phyloP scores from a whole-genome alignment of 1,284 basidiomycete species.

The Entoloma clypeatum region DNA sequence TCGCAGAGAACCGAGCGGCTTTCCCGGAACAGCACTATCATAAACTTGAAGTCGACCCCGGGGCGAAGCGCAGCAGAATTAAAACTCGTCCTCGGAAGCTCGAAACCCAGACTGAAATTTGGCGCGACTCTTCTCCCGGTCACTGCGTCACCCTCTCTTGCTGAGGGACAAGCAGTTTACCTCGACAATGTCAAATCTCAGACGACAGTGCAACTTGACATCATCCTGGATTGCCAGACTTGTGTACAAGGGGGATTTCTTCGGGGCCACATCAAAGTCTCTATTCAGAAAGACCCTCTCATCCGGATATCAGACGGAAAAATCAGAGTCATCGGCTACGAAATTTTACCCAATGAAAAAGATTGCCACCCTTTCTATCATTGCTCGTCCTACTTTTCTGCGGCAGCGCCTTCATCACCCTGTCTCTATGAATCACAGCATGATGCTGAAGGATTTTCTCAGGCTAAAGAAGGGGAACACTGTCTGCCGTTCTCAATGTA shows the following conservation, averaged over 20 bases:
- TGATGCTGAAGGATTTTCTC: constrained; percentile 72
- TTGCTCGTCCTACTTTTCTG: constrained; percentile 60
- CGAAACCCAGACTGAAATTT: constrained; percentile 50
- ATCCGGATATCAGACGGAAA: constrained; percentile 78
- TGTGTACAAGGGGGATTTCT: constrained; percentile 82
- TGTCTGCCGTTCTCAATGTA: constrained; percentile 76
- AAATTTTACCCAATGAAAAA: constrained; percentile 61
- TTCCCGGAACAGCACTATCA: constrained; percentile 50
- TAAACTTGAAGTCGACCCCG: constrained; percentile 44
- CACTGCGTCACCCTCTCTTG: constrained; percentile 16
- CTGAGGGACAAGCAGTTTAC: constrained; percentile 30
- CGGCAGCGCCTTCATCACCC: constrained; percentile 44
- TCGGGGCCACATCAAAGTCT: constrained; percentile 70
- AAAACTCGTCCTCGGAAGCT: constrained; percentile 57
- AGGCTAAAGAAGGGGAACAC: constrained; percentile 68
- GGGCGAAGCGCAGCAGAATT: constrained; percentile 52
- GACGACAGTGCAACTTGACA: constrained; percentile 82
- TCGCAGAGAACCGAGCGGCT: constrained; percentile 16
- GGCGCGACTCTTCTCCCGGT: constrained; percentile 44
- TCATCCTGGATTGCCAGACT: constrained; percentile 72
- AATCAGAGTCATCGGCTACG: constrained; percentile 85
- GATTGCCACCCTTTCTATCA: constrained; percentile 87
- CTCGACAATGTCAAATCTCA: constrained; percentile 64
- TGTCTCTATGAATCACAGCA: constrained; percentile 49
- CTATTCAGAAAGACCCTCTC: constrained; percentile 59